Base-by-base conservation (phyloP, 1,139 yeast genomes). In the Kurtzmaniella natalensis region DNA sequence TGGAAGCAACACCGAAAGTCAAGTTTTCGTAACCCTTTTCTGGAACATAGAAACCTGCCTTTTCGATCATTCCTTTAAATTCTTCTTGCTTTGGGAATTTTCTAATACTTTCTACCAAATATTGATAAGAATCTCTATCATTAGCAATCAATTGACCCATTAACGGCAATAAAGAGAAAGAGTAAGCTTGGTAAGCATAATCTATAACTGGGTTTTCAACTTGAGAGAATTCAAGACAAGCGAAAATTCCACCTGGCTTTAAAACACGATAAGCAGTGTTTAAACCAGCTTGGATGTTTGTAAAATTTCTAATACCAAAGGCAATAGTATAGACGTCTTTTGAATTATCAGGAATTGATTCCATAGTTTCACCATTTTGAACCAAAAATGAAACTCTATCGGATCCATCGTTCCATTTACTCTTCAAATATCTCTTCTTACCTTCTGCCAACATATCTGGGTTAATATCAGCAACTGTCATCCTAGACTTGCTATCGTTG, bases 181-280 rank as follows among this genome's bases (percentile, higher is more conserved):
- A 85, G 72, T 94, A 94, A 27, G 88, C 81, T 53, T 84, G 88
- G 65, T 92, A 92, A 21, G 79, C 64, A 39, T 78, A 68, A 53
- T 85, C 92, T 35, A 94, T 62, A 10, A 81, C 53, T 18, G 86
- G 79, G 55, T 87, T 84, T 38, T 85, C 84, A 39, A 94, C 96
- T 55, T 88, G 92, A 39, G 95, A 82, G 53, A 92, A 92, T 59
- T 92, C 99, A 41, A 92, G 72, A 60, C 97, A 89, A 25, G 96
- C 96, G 57, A 92, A 94, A 33, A 94, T 86, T 51, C 99, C 99
- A 52, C 99, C 98, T n/a, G 96, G 98, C 59, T 83, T 86, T 53
- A 92, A 74, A 20, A 89, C 94, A 49, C 99, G 76, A 65, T 89
- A 85, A 23, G 98, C 98, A 18, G 96, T 84, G 48, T 84, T 74